Percentiles rank a stretch among this genome's conserved stretches.
These are phyloP conservation scores for Spatholobus suberectus DNA, from an alignment of 306 rosid genomes.

Conservation along the genomic window DNA sequence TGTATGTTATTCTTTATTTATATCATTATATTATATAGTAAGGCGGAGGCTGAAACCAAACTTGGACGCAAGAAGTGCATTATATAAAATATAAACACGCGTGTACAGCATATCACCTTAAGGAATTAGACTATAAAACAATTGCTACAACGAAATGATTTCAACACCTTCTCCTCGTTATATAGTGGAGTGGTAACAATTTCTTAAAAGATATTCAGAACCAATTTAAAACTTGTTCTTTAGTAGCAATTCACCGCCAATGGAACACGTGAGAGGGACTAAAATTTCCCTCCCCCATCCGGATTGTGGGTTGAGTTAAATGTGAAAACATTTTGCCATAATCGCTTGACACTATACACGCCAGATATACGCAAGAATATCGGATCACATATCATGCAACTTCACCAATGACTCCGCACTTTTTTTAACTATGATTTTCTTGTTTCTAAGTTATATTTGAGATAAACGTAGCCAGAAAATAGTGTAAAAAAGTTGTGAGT, in stretches of 20 bases:
- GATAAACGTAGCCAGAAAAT: background rate
- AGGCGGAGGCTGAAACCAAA: background rate
- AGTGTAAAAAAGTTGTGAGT: background rate
- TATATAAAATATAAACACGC: background rate
- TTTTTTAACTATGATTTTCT: background rate
- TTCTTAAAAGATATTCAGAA: background rate
- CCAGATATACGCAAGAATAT: background rate
- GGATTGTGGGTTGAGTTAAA: background rate
- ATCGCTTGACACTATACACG: background rate
- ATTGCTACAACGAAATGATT: background rate
- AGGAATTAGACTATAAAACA: background rate
- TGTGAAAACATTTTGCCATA: background rate
- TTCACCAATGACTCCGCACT: constrained; percentile 25
- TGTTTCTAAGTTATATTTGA: background rate
- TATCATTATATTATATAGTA: background rate
- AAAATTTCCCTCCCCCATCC: background rate
- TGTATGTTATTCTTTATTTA: background rate
- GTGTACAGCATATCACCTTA: background rate
- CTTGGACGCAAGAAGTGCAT: background rate
- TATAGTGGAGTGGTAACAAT: background rate
- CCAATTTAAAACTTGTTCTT: background rate
- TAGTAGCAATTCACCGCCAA: background rate
- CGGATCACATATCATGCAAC: background rate
- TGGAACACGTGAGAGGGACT: background rate
- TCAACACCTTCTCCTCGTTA: background rate